Conservation (phyloP, 495 filamentous ascomycete species). For the Penicillium mononematosum region DNA sequence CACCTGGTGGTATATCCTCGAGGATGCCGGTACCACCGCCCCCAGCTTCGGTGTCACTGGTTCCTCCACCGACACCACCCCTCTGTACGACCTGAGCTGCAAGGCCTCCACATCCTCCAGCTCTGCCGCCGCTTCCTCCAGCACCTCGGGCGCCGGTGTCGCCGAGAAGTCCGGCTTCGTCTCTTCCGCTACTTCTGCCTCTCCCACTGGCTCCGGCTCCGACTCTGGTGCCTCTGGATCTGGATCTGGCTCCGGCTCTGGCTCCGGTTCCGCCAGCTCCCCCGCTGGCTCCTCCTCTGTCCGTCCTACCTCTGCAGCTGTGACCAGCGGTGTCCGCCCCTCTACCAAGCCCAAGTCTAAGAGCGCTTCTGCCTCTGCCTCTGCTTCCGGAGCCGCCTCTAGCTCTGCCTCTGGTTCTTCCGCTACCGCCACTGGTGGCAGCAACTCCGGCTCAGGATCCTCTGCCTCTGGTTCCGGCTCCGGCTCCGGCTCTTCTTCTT, state of each 20-base stretch:
- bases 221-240: too few species aligned
- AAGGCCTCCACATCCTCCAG: conserved; percentile 27
- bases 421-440: conserved; percentile 6
- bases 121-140: conserved; percentile 21
- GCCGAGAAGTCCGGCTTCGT: conserved; percentile 14
- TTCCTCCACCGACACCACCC: conserved; percentile 53
- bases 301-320: conserved; percentile 5
- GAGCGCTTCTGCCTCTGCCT: conserved; percentile 10
- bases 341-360: conserved; percentile 17
- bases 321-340: conserved; percentile 15
- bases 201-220: conserved; percentile 15
- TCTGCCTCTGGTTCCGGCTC: conserved; percentile 22
- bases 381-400: conserved; percentile 7
- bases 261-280: conserved; percentile 13
- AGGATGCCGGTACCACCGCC: conserved; percentile 57
- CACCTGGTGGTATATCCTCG: conserved; percentile 73
- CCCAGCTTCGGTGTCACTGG: conserved; percentile 69
- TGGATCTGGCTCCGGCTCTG: conserved; percentile 17
- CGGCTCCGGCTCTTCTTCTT: conserved; percentile 10
- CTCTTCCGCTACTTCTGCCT: conserved; percentile 7
- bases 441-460: conserved; percentile 15
- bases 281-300: conserved; percentile 14
- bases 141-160: conserved; percentile 17
- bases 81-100: conserved; percentile 66
- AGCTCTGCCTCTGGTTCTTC: conserved; percentile 1